These are phyloP conservation scores for Astrocystis sublimbata DNA, from an alignment of 495 filamentous ascomycete genomes.

Conservation along the genomic window DNA sequence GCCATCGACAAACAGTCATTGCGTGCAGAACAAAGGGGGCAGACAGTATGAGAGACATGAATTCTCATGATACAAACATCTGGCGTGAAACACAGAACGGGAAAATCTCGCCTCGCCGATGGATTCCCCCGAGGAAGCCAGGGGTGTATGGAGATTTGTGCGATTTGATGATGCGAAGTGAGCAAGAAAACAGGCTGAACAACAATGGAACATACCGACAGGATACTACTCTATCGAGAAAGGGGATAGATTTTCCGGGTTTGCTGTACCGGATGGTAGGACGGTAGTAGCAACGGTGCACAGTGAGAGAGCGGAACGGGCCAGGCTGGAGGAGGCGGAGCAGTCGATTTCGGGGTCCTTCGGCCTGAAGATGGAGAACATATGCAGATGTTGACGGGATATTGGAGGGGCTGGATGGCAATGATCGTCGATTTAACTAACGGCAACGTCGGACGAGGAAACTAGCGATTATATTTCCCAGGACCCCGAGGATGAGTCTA, in stretches of 20 bases:
- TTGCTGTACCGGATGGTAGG: constrained; percentile 5
- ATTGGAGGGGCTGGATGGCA: not conserved
- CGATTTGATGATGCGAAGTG: constrained; percentile 23
- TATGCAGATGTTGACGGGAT: constrained; percentile 6
- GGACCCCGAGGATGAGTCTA: not conserved
- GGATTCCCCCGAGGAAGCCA: not conserved
- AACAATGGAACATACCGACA: constrained; percentile 32
- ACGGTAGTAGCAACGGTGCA: constrained; percentile 16
- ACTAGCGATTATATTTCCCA: not conserved
- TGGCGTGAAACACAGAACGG: not conserved
- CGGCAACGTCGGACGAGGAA: not conserved
- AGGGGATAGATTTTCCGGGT: constrained; percentile 17
- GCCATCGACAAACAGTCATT: constrained; percentile 2
- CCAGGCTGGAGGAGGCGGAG: constrained; percentile 12
- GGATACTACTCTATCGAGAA: constrained; percentile 14
- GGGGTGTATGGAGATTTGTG: constrained; percentile 12
- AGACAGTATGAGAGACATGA: not conserved
- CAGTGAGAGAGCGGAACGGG: constrained; percentile 13
- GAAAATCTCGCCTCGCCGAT: not conserved
- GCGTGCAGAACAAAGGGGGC: constrained; percentile 12
- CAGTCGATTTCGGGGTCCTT: not conserved
- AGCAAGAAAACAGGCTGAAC: constrained; percentile 33
- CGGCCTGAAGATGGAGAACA: not conserved
- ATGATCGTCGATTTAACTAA: not conserved
- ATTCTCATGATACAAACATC: not conserved